These are phyloP conservation scores for Calonectria hongkongensis DNA, from an alignment of 2,329 filamentous ascomycete species.

Conservation along the genomic window DNA sequence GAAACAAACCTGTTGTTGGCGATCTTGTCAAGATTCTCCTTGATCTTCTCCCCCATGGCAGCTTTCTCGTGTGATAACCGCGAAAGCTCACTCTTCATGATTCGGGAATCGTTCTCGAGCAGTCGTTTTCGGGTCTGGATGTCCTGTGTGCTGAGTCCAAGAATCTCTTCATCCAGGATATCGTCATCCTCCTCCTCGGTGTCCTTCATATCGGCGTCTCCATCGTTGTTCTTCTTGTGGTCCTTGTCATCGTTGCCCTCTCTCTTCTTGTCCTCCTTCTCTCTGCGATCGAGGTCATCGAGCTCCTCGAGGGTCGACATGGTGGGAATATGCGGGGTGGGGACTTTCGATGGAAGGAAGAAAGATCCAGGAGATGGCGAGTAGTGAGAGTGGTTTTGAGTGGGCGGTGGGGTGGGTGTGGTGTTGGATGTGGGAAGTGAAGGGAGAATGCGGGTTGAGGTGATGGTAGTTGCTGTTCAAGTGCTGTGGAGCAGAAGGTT, in stretches of 20 bases:
- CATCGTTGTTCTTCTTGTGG: constrained; percentile 72
- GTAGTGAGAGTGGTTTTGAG: not conserved
- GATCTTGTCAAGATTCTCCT: constrained; percentile 99
- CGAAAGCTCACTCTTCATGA: constrained; percentile 98
- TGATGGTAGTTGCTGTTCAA: constrained; percentile 43
- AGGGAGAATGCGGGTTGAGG: constrained; percentile 36
- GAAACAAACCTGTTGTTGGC: constrained; percentile 91
- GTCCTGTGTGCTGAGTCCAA: constrained; percentile 94
- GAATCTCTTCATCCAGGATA: constrained; percentile 93
- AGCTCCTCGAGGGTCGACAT: constrained; percentile 97
- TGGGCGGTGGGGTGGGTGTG: constrained; percentile 15
- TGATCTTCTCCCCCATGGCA: constrained; percentile 98
- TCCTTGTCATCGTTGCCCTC: constrained; percentile 59
- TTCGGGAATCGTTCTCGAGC: constrained; percentile 97
- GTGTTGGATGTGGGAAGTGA: constrained; percentile 22
- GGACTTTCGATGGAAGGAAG: not conserved
- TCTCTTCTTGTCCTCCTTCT: constrained; percentile 80
- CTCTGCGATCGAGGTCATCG: constrained; percentile 89
- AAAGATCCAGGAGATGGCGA: not conserved
- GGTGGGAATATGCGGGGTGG: constrained; percentile 55
- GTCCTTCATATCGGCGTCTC: constrained; percentile 94
- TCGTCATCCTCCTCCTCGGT: constrained; percentile 84
- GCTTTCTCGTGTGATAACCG: constrained; percentile 96
- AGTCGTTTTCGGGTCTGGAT: constrained; percentile 93
- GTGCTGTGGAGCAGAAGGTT: constrained; percentile 41